phyloP scores from a whole-genome alignment of 75 land plant species.

The Pseudotsuga menziesii region DNA sequence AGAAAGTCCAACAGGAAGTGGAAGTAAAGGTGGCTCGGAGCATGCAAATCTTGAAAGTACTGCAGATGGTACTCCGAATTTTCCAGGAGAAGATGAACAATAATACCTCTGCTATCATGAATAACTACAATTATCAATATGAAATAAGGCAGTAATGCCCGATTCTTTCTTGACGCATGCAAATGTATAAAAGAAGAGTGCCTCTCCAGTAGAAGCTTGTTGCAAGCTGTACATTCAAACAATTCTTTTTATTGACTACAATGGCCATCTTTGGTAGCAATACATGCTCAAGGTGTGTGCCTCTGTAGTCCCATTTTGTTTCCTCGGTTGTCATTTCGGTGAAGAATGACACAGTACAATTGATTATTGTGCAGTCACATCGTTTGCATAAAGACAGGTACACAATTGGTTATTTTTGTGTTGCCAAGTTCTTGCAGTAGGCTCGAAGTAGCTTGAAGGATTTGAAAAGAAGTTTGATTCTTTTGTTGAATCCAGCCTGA shows the following conservation, averaged over 20 bases:
- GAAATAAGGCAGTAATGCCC: conserved; percentile 10
- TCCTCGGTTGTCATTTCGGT: conserved; percentile 1
- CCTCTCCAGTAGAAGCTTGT: background rate
- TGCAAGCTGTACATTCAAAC: conserved; percentile 12
- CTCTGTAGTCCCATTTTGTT: background rate
- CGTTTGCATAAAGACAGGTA: background rate
- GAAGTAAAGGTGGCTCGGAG: background rate
- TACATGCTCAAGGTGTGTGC: conserved; percentile 3
- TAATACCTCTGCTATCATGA: conserved; percentile 1
- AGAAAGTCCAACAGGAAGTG: conserved; percentile 21
- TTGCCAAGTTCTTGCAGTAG: background rate
- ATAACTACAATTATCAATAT: background rate
- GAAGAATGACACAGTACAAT: background rate
- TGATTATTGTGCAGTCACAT: background rate
- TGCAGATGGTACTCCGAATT: background rate
- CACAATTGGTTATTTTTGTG: background rate
- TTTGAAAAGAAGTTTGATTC: conserved; percentile 11
- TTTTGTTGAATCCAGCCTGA: conserved; percentile 11
- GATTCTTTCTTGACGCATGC: background rate
- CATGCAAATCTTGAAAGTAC: background rate
- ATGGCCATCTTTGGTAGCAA: conserved; percentile 4
- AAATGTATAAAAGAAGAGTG: conserved; percentile 7
- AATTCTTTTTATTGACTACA: conserved; percentile 5
- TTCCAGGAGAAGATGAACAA: conserved; percentile 4
- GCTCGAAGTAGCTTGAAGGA: conserved; percentile 5